A percentile compares a stretch with the other conserved stretches of the same genome.
Evolutionary conservation across 257 asterid species (phyloP).

Genomic region (Ehretia macrophylla): DNA sequence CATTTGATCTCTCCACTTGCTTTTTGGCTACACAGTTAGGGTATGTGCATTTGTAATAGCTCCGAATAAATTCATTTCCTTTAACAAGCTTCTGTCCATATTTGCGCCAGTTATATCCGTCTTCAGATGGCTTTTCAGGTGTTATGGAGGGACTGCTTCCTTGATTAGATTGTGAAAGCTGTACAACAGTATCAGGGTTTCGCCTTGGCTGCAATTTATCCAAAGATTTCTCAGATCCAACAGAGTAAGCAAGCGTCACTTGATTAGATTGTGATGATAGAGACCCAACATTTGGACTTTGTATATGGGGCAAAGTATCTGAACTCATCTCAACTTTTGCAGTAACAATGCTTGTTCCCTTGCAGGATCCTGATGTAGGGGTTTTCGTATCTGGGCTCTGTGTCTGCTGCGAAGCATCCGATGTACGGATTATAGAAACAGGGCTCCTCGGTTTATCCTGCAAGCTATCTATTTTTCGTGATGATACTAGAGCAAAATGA

Average conservation of each 20-base stretch:
- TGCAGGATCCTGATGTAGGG: slow-evolving; percentile 26
- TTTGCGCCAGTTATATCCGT: slow-evolving; percentile 96
- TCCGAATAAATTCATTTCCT: slow-evolving; percentile 77
- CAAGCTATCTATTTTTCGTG: neutral
- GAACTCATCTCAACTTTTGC: slow-evolving; percentile 20
- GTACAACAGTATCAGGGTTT: slow-evolving; percentile 30
- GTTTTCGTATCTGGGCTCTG: slow-evolving; percentile 19
- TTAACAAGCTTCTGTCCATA: slow-evolving; percentile 93
- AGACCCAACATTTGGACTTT: slow-evolving; percentile 20
- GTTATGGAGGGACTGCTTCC: slow-evolving; percentile 16
- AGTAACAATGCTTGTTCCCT: slow-evolving; percentile 14
- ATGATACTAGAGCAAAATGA: neutral
- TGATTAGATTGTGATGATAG: slow-evolving; percentile 27
- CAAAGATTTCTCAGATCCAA: slow-evolving; percentile 25
- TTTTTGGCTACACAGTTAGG: slow-evolving; percentile 68
- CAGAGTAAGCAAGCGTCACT: slow-evolving; percentile 22
- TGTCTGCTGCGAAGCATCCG: slow-evolving; percentile 16
- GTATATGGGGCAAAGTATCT: slow-evolving; percentile 20
- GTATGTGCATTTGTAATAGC: slow-evolving; percentile 83
- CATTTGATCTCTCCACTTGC: slow-evolving; percentile 84
- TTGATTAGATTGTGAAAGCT: slow-evolving; percentile 19
- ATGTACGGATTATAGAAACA: slow-evolving; percentile 7
- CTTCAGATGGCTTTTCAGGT: slow-evolving; percentile 56
- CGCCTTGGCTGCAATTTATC: slow-evolving; percentile 42
- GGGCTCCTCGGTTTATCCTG: neutral